These are phyloP conservation scores for Gonium pectorale DNA, from an alignment of 139 green algal species.

Conservation along the genomic window DNA sequence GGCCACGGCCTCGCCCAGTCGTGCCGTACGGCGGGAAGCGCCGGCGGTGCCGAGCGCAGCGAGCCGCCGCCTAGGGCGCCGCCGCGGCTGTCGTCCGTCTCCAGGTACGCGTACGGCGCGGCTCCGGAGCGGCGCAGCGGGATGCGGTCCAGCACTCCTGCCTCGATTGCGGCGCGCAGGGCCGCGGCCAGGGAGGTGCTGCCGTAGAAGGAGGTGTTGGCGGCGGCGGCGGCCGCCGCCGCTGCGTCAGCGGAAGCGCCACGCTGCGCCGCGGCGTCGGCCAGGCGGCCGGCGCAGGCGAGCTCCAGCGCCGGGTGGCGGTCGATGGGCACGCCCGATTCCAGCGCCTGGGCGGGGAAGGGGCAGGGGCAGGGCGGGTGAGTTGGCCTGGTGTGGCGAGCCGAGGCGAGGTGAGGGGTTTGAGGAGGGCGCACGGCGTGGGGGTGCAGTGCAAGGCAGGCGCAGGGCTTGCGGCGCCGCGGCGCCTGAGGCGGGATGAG, in stretches of 20 bases:
- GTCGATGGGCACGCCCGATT: slow-evolving; percentile 43
- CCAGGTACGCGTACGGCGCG: slow-evolving; percentile 20
- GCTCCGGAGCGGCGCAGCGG: slow-evolving; percentile 7
- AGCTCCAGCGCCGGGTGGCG: slow-evolving; percentile 15
- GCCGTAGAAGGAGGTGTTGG: neutral
- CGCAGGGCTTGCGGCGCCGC: no score
- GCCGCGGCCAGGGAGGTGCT: neutral
- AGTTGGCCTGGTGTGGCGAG: neutral
- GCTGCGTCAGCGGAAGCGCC: neutral
- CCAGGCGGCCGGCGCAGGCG: slow-evolving; percentile 2
- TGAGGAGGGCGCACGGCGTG: neutral
- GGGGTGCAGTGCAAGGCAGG: no score
- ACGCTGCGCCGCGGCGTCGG: neutral
- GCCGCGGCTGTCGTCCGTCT: neutral
- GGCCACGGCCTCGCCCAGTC: slow-evolving; percentile 19
- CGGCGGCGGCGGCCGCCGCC: neutral
- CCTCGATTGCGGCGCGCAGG: neutral
- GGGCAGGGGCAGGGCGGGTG: neutral
- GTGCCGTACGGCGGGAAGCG: neutral
- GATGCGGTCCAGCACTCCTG: neutral
- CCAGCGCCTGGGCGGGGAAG: neutral
- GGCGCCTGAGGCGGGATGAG: no score
- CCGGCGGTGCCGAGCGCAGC: neutral
- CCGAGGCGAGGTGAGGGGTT: neutral
- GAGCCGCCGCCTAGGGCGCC: neutral